Conservation (phyloP, 495 filamentous ascomycete genomes). For the Aspergillus cavernicola region DNA sequence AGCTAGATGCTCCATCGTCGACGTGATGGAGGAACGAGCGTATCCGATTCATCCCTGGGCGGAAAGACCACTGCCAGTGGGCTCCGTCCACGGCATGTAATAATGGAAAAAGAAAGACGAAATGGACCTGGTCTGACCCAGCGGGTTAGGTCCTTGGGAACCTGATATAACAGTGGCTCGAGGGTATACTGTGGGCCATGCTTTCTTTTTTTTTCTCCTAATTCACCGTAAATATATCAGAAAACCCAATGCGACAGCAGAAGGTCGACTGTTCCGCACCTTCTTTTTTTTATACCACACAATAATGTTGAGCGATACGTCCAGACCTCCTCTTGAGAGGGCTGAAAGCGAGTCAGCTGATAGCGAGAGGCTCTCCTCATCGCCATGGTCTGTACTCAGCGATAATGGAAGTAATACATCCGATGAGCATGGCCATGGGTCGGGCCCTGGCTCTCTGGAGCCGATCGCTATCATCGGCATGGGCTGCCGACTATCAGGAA, state of each 20-base stretch:
- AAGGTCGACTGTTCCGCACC: neutral
- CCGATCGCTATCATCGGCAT: slow-evolving; percentile 11
- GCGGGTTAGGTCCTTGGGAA: no score
- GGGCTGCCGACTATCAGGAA: slow-evolving; percentile 12
- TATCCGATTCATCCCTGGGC: neutral
- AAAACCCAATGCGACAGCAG: neutral
- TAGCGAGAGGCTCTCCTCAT: slow-evolving; percentile 11
- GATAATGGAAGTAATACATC: slow-evolving; percentile 12
- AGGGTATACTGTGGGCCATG: neutral
- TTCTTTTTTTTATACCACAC: neutral
- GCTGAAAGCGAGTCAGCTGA: slow-evolving; percentile 7
- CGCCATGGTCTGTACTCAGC: slow-evolving; percentile 13
- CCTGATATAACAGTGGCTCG: neutral
- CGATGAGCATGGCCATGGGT: neutral
- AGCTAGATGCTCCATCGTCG: neutral
- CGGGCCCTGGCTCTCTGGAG: slow-evolving; percentile 6
- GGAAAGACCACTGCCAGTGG: neutral
- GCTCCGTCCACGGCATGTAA: neutral
- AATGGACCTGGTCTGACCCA: neutral
- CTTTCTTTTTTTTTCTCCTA: neutral
- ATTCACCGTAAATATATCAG: neutral
- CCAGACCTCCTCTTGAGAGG: slow-evolving; percentile 3
- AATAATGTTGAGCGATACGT: slow-evolving; percentile 7
- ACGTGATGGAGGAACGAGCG: neutral
- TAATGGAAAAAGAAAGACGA: neutral